phyloP scores from a whole-genome alignment of 129 eudicot genomes.

The Tagetes erecta region DNA sequence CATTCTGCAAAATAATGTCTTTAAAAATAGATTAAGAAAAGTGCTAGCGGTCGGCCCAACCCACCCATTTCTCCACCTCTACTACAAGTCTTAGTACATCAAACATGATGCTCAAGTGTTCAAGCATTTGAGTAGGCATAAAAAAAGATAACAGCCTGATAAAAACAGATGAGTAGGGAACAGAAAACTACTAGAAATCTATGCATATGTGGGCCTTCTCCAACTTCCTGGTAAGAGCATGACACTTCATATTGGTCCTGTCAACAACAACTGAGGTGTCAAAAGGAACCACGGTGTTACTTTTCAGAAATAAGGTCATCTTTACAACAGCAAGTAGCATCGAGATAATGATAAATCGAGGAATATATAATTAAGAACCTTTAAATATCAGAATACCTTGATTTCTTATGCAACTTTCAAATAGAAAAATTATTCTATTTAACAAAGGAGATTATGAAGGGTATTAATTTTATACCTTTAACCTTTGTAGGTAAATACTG shows the following conservation, averaged over 20 bases:
- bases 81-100: neutral
- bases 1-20: neutral
- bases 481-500: constrained; percentile 56
- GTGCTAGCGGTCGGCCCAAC: neutral
- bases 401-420: constrained; percentile 19
- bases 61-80: constrained; percentile 1
- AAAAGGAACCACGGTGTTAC: constrained; percentile 16
- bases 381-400: constrained; percentile 10
- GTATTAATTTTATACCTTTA: constrained; percentile 50
- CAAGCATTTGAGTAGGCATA: neutral
- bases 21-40: neutral
- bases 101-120: constrained; percentile 10
- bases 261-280: constrained; percentile 27
- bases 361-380: neutral
- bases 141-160: constrained; percentile 17
- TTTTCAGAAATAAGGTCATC: constrained; percentile 12
- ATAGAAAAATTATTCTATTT: constrained; percentile 4
- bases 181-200: constrained; percentile 62
- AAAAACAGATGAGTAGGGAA: constrained; percentile 22
- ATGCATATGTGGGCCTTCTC: constrained; percentile 70
- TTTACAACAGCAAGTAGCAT: constrained; percentile 17
- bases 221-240: constrained; percentile 56
- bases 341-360: neutral
- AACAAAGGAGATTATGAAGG: constrained; percentile 7
- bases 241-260: constrained; percentile 74